Evolutionary conservation across 2,329 filamentous ascomycete genomes (phyloP).

Genomic region (Cladosporium sp.): DNA sequence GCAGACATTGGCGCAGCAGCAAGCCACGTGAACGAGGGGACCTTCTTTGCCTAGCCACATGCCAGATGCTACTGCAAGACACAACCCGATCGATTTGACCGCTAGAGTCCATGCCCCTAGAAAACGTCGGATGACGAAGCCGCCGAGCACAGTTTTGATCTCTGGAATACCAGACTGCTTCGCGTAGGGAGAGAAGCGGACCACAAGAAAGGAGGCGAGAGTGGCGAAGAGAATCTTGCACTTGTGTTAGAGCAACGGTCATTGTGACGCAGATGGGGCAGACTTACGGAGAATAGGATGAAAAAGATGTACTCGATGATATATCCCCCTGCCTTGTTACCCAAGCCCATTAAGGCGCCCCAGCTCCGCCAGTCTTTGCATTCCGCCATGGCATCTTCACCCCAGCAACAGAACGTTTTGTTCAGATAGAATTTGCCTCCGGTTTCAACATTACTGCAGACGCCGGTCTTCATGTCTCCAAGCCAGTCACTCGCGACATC

Average conservation of each 20-base stretch:
- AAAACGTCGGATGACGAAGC: conserved; percentile 85
- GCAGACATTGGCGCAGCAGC: conserved; percentile 90
- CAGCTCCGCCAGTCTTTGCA: conserved; percentile 85
- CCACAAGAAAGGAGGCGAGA: conserved; percentile 71
- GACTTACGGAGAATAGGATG: conserved; percentile 68
- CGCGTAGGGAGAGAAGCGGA: conserved; percentile 78
- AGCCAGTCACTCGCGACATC: conserved; percentile 91
- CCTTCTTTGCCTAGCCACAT: conserved; percentile 98
- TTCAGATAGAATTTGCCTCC: conserved; percentile 80
- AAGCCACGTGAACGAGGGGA: conserved; percentile 89
- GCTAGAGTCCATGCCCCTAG: conserved; percentile 81
- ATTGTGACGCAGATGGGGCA: no score
- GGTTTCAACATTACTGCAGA: conserved; percentile 69
- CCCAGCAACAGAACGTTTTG: conserved; percentile 86
- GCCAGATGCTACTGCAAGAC: conserved; percentile 84
- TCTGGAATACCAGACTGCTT: conserved; percentile 95
- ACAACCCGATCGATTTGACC: conserved; percentile 84
- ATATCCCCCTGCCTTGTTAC: conserved; percentile 64
- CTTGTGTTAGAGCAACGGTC: neutral
- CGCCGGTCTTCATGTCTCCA: conserved; percentile 83
- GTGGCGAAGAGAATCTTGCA: conserved; percentile 67
- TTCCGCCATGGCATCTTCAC: conserved; percentile 71
- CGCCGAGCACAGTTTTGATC: conserved; percentile 92
- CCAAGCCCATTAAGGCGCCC: conserved; percentile 66
- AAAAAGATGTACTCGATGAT: conserved; percentile 85